A percentile compares a stretch with the other conserved stretches of the same genome.
phyloP scores from a whole-genome alignment of 148 eudicot species.

The Rhododendron williamsianum region DNA sequence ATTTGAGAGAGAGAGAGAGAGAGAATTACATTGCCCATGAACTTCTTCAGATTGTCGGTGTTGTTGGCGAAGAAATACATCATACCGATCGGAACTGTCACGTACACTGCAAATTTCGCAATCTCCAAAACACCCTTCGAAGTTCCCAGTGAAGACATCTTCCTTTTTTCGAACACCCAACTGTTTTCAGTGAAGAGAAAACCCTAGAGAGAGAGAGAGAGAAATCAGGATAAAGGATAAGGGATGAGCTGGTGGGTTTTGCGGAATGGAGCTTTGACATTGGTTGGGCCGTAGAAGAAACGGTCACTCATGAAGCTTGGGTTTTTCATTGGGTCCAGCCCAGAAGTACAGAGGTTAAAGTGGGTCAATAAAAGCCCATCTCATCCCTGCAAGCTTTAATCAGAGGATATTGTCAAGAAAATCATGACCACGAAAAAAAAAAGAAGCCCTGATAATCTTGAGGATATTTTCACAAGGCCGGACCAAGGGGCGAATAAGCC shows the following conservation, averaged over 20 bases:
- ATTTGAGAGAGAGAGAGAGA: not conserved
- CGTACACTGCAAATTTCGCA: conserved; percentile 78
- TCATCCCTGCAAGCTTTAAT: not conserved
- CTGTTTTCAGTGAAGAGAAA: not conserved
- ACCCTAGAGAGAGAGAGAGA: conserved; percentile 3
- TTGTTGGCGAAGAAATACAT: conserved; percentile 88
- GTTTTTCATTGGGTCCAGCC: not conserved
- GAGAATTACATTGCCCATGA: conserved; percentile 68
- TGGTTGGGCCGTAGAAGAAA: not conserved
- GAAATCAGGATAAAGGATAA: not conserved
- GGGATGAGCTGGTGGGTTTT: not conserved
- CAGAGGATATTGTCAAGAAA: too few species aligned
- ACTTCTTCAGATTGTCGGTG: conserved; percentile 59
- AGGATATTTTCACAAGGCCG: too few species aligned
- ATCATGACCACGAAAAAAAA: too few species aligned
- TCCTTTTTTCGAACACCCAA: not conserved
- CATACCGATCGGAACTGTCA: conserved; percentile 64
- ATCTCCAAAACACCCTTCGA: conserved; percentile 81
- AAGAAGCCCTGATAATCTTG: too few species aligned
- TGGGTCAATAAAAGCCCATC: not conserved
- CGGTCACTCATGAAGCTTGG: not conserved
- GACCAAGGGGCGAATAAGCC: too few species aligned
- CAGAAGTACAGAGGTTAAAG: not conserved
- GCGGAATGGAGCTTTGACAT: not conserved
- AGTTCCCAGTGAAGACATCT: conserved; percentile 75